A percentile compares a stretch with the other conserved stretches of the same genome.
Conservation (phyloP, 176 grass and related monocot genomes). For the Cymbopogon citratus region DNA sequence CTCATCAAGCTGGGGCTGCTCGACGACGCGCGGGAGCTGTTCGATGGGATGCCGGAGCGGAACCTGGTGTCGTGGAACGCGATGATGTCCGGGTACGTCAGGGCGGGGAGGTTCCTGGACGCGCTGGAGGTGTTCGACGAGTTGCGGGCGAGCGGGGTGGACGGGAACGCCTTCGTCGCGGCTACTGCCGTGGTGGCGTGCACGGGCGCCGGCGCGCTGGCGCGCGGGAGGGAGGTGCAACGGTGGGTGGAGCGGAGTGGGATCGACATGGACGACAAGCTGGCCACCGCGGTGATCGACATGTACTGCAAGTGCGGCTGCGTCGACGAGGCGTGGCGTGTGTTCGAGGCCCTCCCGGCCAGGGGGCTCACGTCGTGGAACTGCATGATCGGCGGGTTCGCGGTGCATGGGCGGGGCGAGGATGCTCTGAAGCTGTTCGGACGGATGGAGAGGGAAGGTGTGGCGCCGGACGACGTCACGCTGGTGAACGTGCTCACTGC, state of each 20-base stretch:
- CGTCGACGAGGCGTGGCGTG: slow-evolving; percentile 50
- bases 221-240: slow-evolving; percentile 61
- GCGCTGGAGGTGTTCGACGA: slow-evolving; percentile 63
- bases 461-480: slow-evolving; percentile 58
- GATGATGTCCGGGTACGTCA: slow-evolving; percentile 75
- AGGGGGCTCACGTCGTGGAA: slow-evolving; percentile 69
- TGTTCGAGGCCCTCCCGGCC: slow-evolving; percentile 33
- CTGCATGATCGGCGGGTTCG: slow-evolving; percentile 83
- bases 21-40: slow-evolving; percentile 60
- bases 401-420: slow-evolving; percentile 48
- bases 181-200: slow-evolving; percentile 61
- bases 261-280: slow-evolving; percentile 55
- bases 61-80: slow-evolving; percentile 81
- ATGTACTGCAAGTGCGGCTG: slow-evolving; percentile 96
- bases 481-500: slow-evolving; percentile 73
- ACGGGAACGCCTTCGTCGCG: slow-evolving; percentile 53
- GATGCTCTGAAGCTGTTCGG: slow-evolving; percentile 50
- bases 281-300: slow-evolving; percentile 60
- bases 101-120: slow-evolving; percentile 42
- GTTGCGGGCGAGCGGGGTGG: slow-evolving; percentile 44
- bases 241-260: slow-evolving; percentile 36
- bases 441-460: slow-evolving; percentile 50
- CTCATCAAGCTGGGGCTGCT: slow-evolving; percentile 49
- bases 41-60: slow-evolving; percentile 67
- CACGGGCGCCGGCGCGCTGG: slow-evolving; percentile 44